A percentile compares a stretch with the other conserved stretches of the same genome.
Conservation (phyloP, 257 asterid genomes). For the Solanum stenotomum region DNA sequence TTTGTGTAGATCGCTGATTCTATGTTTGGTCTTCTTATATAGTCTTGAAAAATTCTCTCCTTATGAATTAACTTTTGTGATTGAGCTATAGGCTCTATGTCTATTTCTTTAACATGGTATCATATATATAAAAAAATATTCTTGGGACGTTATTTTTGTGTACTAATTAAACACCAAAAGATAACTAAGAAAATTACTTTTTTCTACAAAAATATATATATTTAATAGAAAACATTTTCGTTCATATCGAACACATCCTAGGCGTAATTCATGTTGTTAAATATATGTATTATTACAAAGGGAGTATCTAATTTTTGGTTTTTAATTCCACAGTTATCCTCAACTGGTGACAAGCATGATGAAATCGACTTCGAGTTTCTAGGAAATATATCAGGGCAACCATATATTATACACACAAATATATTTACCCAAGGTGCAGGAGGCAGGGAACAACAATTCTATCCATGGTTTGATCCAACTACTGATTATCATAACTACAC, state of each 20-base stretch:
- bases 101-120: background rate
- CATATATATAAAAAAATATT: background rate
- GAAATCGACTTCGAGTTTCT: slow-evolving; percentile 86
- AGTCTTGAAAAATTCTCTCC: background rate
- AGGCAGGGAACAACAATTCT: slow-evolving; percentile 63
- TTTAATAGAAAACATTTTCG: background rate
- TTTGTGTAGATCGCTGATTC: background rate
- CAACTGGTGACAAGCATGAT: slow-evolving; percentile 51
- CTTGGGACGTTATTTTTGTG: background rate
- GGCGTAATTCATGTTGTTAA: background rate
- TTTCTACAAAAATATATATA: background rate
- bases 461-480: slow-evolving; percentile 76
- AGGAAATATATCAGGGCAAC: slow-evolving; percentile 66
- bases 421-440: slow-evolving; percentile 48
- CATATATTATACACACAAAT: slow-evolving; percentile 62
- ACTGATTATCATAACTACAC: slow-evolving; percentile 70
- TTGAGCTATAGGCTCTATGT: background rate
- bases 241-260: background rate
- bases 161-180: background rate
- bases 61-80: background rate
- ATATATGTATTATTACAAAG: background rate
- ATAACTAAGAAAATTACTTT: background rate
- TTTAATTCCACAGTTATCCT: slow-evolving; percentile 40
- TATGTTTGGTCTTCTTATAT: background rate
- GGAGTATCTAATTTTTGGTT: background rate